These are phyloP conservation scores for Suhomyces sp. DNA, from an alignment of 805 yeast species.

Conservation along the genomic window DNA sequence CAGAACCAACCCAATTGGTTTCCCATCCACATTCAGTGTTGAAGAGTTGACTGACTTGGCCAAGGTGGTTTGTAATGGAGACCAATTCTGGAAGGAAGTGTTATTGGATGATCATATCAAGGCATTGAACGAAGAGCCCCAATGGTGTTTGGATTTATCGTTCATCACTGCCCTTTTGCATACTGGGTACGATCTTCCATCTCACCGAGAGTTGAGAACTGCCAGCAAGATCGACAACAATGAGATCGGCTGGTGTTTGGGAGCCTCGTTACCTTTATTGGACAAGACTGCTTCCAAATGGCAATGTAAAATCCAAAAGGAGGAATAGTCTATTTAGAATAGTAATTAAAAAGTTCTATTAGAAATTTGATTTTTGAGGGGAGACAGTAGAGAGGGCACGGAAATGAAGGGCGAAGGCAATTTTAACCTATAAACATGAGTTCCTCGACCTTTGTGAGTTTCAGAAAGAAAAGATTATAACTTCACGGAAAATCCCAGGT, in stretches of 20 bases:
- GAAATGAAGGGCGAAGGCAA: no score
- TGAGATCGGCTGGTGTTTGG: slow-evolving; percentile 98
- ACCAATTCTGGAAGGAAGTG: slow-evolving; percentile 69
- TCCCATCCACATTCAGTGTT: slow-evolving; percentile 87
- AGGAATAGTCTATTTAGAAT: no score
- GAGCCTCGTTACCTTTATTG: slow-evolving; percentile 91
- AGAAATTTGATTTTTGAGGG: no score
- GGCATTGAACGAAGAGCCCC: slow-evolving; percentile 74
- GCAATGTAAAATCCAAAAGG: slow-evolving; percentile 52
- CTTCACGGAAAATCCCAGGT: no score
- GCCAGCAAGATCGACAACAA: slow-evolving; percentile 86
- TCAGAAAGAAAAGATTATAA: no score
- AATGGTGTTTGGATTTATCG: slow-evolving; percentile 91
- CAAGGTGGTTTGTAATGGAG: slow-evolving; percentile 82
- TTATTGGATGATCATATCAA: slow-evolving; percentile 65
- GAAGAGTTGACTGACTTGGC: slow-evolving; percentile 83
- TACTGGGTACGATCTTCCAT: slow-evolving; percentile 95
- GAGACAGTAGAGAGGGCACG: no score
- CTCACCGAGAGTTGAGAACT: slow-evolving; percentile 83
- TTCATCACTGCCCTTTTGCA: slow-evolving; percentile 89
- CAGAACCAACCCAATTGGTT: slow-evolving; percentile 88
- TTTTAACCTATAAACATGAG: no score
- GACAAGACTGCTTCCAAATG: slow-evolving; percentile 62
- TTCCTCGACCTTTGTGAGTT: no score
- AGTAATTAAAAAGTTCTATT: no score